Percentiles rank a stretch among this genome's conserved stretches.
phyloP scores from a whole-genome alignment of 164 flowering plant genomes.

The Berberis vulgaris region DNA sequence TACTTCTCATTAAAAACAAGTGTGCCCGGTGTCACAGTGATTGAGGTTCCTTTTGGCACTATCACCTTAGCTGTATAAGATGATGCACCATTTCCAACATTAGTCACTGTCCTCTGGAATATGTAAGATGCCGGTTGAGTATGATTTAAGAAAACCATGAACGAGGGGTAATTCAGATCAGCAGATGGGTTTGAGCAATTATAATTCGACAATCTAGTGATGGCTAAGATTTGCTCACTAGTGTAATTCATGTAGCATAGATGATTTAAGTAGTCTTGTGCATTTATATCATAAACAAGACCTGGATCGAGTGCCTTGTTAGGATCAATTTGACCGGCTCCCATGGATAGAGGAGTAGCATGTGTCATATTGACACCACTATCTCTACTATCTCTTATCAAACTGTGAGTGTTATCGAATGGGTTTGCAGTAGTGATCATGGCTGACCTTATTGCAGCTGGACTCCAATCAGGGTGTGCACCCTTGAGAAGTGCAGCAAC shows the following conservation, averaged over 20 bases:
- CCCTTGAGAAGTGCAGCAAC: slow-evolving; percentile 1
- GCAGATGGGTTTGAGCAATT: background rate
- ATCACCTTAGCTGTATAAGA: background rate
- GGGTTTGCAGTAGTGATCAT: background rate
- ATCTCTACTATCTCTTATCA: background rate
- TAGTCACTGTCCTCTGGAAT: background rate
- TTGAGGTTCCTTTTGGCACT: background rate
- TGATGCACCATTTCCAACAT: background rate
- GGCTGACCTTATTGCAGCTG: background rate
- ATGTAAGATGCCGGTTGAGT: background rate
- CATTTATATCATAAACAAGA: background rate
- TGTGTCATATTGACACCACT: background rate
- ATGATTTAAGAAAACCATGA: background rate
- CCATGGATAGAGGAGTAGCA: background rate
- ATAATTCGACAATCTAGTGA: background rate
- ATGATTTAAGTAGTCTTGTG: background rate
- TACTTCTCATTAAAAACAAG: background rate
- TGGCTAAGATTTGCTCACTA: background rate
- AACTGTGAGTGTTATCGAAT: background rate
- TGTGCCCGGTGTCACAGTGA: slow-evolving; percentile 1
- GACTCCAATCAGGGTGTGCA: slow-evolving; percentile 1
- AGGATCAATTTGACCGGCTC: background rate
- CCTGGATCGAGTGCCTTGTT: slow-evolving; percentile 2
- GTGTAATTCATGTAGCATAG: background rate
- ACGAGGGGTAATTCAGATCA: background rate